Base-by-base conservation (phyloP, 148 eudicot species). In the Oxyria digyna region DNA sequence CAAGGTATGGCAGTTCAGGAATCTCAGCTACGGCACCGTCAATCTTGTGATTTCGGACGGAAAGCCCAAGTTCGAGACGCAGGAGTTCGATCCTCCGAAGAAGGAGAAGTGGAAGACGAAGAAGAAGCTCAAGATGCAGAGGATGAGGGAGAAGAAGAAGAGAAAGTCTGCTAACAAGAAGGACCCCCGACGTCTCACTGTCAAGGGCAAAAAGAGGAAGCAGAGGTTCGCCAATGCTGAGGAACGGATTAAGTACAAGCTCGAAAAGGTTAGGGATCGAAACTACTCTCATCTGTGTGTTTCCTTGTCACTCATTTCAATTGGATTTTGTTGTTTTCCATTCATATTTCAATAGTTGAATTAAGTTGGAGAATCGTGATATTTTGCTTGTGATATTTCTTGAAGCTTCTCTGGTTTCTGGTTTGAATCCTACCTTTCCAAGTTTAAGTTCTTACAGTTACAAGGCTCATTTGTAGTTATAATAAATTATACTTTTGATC, bases 81-180 rank as follows among this genome's bases (percentile, higher is more conserved):
- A 76, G 42, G 87, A 87, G 72, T 57, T 69, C 27, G 96, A 93
- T 62, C 88, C 91, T 24, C 98, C 95, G n/a, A 85, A 85, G 82
- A 93, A 85, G 68, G 79, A 86, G 41, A 93, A 86, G 78, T 93
- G 95, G 91, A 70, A 24, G 76, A 86, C 88, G 10, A 93, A 93
- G 86, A 93, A 93, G 78, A 82, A 86, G 78, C 71, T 93, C 33
- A 89, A 89, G 84, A 73, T 81, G 76, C 82, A 84, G 81, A 80
- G 82, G 77, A 78, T 76, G 84, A 86, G 82, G 64, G 95, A 89
- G 77, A 93, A 93, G 70, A 67, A 85, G 67, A 82, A 79, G 81
- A 86, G 96, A 41, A 89, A 81, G 78, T 76, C 75, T 5, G 95
- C 96, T 33, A 93, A 87, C 67, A 87, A 85, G 77, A 82, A 80